phyloP scores from a whole-genome alignment of 2,329 filamentous ascomycete genomes.

The Nothomitra cinnamomea region DNA sequence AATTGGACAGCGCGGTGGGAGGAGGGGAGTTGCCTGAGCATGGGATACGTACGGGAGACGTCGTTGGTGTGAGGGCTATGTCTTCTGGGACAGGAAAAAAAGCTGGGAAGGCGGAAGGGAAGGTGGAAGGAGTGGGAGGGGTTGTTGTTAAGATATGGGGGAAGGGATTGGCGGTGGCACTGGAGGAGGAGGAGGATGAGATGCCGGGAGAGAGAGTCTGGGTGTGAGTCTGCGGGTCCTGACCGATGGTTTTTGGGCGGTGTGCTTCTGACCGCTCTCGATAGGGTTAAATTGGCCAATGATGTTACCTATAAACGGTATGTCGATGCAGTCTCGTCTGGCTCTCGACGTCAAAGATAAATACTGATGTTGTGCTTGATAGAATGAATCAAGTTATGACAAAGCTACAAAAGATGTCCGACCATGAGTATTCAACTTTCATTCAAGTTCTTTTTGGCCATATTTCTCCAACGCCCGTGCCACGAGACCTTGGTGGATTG shows the following conservation, averaged over 20 bases:
- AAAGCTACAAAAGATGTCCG: slow-evolving; percentile 36
- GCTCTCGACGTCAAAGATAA: not conserved
- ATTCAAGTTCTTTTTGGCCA: slow-evolving; percentile 45
- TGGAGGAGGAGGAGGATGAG: slow-evolving; percentile 45
- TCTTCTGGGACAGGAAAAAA: slow-evolving; percentile 53
- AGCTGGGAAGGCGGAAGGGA: slow-evolving; percentile 52
- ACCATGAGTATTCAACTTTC: slow-evolving; percentile 38
- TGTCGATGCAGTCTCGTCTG: slow-evolving; percentile 7
- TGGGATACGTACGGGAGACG: slow-evolving; percentile 59
- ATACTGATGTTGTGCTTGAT: slow-evolving; percentile 1
- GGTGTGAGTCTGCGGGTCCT: slow-evolving; percentile 32
- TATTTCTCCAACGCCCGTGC: slow-evolving; percentile 32
- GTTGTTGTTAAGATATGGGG: slow-evolving; percentile 50
- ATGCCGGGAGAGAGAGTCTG: slow-evolving; percentile 40
- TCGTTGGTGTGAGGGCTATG: slow-evolving; percentile 61
- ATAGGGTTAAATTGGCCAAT: slow-evolving; percentile 46
- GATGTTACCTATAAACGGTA: slow-evolving; percentile 48
- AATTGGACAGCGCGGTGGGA: slow-evolving; percentile 34
- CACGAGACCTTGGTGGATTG: slow-evolving; percentile 26
- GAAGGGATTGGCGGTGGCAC: slow-evolving; percentile 43
- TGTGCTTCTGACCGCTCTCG: slow-evolving; percentile 7
- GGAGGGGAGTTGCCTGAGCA: slow-evolving; percentile 49
- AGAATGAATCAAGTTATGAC: slow-evolving; percentile 49
- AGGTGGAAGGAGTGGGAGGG: slow-evolving; percentile 49
- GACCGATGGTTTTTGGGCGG: not conserved